Evolutionary conservation across 805 yeast genomes (phyloP).

Genomic region (Ogataea chonburiensis): DNA sequence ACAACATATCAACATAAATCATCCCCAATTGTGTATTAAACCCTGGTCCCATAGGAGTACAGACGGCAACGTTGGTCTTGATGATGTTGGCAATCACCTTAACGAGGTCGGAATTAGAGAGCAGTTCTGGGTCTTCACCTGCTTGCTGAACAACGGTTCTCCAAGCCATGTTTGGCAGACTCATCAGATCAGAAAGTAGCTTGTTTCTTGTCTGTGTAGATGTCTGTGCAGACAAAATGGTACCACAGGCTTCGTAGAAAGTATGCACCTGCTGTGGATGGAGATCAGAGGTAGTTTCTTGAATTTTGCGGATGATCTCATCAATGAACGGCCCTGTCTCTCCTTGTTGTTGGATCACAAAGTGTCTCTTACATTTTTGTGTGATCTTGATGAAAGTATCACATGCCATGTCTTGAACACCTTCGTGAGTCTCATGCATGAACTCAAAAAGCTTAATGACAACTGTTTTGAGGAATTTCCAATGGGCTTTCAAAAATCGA

Average conservation of each 20-base stretch:
- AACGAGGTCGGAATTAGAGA: constrained; percentile 77
- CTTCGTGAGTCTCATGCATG: constrained; percentile 99
- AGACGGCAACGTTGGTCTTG: constrained; percentile 93
- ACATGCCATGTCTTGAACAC: constrained; percentile 99
- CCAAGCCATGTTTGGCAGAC: constrained; percentile 94
- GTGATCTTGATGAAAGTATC: constrained; percentile 97
- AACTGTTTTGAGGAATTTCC: constrained; percentile 96
- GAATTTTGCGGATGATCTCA: constrained; percentile 82
- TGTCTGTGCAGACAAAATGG: constrained; percentile 85
- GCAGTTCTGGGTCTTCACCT: constrained; percentile 74
- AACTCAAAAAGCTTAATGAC: constrained; percentile 94
- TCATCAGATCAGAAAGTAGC: constrained; percentile 77
- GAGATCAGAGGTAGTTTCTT: constrained; percentile 83
- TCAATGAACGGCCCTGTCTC: constrained; percentile 90
- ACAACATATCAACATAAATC: constrained; percentile 86
- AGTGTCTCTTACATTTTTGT: constrained; percentile 91
- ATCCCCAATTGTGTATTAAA: constrained; percentile 84
- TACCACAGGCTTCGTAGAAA: constrained; percentile 96
- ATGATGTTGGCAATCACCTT: constrained; percentile 90
- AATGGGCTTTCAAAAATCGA: constrained; percentile 93
- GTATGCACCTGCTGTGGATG: constrained; percentile 98
- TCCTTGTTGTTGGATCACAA: constrained; percentile 80
- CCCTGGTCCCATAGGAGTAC: constrained; percentile 90
- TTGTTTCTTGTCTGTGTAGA: constrained; percentile 66
- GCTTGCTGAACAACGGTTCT: constrained; percentile 82